Base-by-base conservation (phyloP, 495 filamentous ascomycete species). In the Xylaria palmicola region DNA sequence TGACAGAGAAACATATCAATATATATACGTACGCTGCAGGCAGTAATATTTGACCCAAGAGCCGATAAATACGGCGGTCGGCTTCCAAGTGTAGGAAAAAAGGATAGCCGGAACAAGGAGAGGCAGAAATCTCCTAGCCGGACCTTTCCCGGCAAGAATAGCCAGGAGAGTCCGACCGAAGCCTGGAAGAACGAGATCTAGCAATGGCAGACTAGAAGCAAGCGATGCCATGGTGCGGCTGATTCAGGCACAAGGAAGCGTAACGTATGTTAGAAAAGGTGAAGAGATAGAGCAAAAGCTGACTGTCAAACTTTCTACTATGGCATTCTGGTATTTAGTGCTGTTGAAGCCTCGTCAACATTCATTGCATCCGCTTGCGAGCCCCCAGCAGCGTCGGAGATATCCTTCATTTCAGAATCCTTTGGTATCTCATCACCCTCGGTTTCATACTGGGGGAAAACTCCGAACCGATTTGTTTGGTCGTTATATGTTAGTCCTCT, bases 401-500 rank as follows among this genome's bases (percentile, higher is more conserved):
- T 49, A 26, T 51, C 57, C 47, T 59, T 34, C 60, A 58, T 60
- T 22, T 65, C 59, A 9, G 56, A n/a, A 39, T 63, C 62, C 36
- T 60, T 58, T 24, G 56, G 7, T 43, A 61, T 30, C 36, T 51
- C 54, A 27, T 61, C 62, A 48, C 62, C 57, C 20, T 67, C 62
- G 36, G 30, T 60, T 8, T 70, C 65, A 26, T 63, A 70, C 3
- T 65, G 44, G 6, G 55, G 22, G 6, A 57, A 40, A 8, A 73
- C 73, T 4, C 67, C 64, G 48, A 80, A 81, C 40, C 62, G 62
- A 49, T 68, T 68, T 7, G 62, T 55, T 32, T 52, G 39, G 1
- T 62, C 26, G 43, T 77, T 63, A 54, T 75, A 80, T 29, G 60
- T 61, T 8, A 81, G 65, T 67, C 68, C 77, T 34, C 68, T 70